These are phyloP conservation scores for Aureoboletus auriporus DNA, from an alignment of 768 basidiomycete genomes.

Conservation along the genomic window DNA sequence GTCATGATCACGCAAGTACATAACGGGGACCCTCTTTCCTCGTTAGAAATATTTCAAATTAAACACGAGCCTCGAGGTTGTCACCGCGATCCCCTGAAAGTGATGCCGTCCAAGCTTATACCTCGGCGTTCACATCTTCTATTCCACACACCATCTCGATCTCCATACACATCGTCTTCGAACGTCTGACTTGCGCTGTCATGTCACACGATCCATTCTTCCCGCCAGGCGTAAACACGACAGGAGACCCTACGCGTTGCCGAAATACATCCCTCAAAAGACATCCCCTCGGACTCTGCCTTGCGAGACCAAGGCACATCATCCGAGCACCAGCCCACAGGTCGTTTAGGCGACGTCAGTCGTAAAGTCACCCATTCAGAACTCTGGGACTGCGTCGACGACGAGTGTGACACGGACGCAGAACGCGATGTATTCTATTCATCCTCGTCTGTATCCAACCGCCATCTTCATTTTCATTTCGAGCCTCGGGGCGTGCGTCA, in stretches of 20 bases:
- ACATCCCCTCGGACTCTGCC: not conserved
- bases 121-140: not conserved
- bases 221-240: not conserved
- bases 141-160: constrained; percentile 6
- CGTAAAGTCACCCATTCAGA: not conserved
- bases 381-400: not conserved
- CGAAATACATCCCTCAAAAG: not conserved
- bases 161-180: constrained; percentile 9
- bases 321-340: not conserved
- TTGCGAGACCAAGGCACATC: not conserved
- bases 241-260: not conserved
- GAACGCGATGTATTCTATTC: not conserved
- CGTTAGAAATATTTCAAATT: not conserved
- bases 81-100: too few relatives aligned
- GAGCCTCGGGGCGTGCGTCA: not conserved
- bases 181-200: not conserved
- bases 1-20: not conserved
- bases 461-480: too few relatives aligned
- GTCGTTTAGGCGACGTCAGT: not conserved
- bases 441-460: not conserved
- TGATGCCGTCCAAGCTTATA: not conserved
- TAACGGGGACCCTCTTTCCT: not conserved
- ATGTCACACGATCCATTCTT: not conserved
- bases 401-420: too few relatives aligned
- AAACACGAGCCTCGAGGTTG: not conserved